Evolutionary conservation across 352 stramenopile genomes (phyloP).

Genomic region (Pythium biforme): DNA sequence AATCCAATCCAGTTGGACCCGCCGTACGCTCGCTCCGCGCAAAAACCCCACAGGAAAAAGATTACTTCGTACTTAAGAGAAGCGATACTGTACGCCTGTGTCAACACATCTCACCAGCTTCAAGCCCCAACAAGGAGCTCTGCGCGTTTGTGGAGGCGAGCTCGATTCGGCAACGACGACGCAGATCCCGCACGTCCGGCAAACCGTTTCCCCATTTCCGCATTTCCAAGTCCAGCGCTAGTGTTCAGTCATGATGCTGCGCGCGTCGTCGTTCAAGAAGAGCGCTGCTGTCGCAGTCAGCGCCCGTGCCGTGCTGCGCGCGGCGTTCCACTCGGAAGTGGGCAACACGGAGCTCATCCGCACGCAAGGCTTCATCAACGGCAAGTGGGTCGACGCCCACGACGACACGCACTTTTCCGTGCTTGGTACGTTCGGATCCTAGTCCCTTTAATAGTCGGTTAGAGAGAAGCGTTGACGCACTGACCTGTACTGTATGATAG

Average conservation of each 20-base stretch:
- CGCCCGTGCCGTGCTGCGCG: constrained; percentile 1
- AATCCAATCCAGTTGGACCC: constrained; percentile 16
- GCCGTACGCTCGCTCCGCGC: constrained; percentile 19
- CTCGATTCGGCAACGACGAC: too few species aligned
- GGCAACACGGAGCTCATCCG: constrained; percentile 65
- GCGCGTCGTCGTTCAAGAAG: constrained; percentile 20
- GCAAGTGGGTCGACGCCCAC: constrained; percentile 71
- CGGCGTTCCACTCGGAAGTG: constrained; percentile 54
- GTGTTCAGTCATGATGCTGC: constrained; percentile 27
- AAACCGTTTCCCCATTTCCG: constrained; percentile 24
- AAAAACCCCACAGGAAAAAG: constrained; percentile 20
- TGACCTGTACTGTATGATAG: constrained; percentile 18
- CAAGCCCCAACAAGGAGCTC: neutral
- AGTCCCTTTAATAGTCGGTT: neutral
- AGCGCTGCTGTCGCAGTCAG: too few species aligned
- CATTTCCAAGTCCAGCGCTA: neutral
- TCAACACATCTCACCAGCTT: neutral
- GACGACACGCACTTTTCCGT: constrained; percentile 56
- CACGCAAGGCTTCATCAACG: constrained; percentile 75
- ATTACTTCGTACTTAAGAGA: constrained; percentile 15
- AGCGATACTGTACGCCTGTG: neutral
- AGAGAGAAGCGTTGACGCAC: neutral
- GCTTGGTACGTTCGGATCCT: constrained; percentile 39
- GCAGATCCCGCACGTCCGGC: too few species aligned
- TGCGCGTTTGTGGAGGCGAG: too few species aligned